Conservation (phyloP, 2,329 filamentous ascomycete genomes). For the Stagonosporopsis vannaccii region DNA sequence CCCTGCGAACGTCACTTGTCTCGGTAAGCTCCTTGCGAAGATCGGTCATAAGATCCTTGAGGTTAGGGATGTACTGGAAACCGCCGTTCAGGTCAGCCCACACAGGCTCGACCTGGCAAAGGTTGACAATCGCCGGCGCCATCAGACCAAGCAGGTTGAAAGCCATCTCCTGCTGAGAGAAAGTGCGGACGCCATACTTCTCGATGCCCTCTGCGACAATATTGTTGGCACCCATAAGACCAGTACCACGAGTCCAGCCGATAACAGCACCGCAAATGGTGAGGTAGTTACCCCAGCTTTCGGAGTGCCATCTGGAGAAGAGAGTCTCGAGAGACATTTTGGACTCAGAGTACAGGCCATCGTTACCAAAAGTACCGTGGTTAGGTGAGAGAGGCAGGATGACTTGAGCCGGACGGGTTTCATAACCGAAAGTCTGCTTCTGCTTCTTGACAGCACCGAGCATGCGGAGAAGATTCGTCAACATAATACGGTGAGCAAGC, state of each 20-base stretch:
- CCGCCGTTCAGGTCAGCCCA: slow-evolving; percentile 98
- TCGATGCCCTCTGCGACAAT: slow-evolving; percentile 97
- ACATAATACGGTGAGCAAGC: slow-evolving; percentile 97
- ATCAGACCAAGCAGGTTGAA: slow-evolving; percentile 98
- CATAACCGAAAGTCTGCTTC: slow-evolving; percentile 85
- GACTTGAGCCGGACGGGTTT: slow-evolving; percentile 95
- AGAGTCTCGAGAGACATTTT: slow-evolving; percentile 96
- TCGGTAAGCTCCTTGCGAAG: slow-evolving; percentile 95
- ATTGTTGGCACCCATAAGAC: slow-evolving; percentile 98
- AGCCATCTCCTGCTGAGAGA: slow-evolving; percentile 99
- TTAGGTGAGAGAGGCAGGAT: slow-evolving; percentile 96
- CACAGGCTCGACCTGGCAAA: slow-evolving; percentile 94
- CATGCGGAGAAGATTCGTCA: slow-evolving; percentile 93
- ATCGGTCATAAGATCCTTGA: slow-evolving; percentile 92
- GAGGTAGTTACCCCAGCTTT: slow-evolving; percentile 96
- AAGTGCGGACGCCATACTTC: slow-evolving; percentile 94
- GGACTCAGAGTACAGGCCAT: slow-evolving; percentile 97
- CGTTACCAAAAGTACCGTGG: slow-evolving; percentile 97
- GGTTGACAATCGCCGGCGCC: slow-evolving; percentile 90
- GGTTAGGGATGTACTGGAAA: slow-evolving; percentile 93
- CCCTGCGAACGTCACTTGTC: slow-evolving; percentile 89
- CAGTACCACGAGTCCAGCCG: slow-evolving; percentile 97
- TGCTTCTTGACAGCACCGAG: slow-evolving; percentile 89
- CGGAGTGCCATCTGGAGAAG: slow-evolving; percentile 98
- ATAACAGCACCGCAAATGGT: slow-evolving; percentile 98